Evolutionary conservation across 129 eudicot genomes (phyloP).

Genomic region (Flaveria ramosissima): DNA sequence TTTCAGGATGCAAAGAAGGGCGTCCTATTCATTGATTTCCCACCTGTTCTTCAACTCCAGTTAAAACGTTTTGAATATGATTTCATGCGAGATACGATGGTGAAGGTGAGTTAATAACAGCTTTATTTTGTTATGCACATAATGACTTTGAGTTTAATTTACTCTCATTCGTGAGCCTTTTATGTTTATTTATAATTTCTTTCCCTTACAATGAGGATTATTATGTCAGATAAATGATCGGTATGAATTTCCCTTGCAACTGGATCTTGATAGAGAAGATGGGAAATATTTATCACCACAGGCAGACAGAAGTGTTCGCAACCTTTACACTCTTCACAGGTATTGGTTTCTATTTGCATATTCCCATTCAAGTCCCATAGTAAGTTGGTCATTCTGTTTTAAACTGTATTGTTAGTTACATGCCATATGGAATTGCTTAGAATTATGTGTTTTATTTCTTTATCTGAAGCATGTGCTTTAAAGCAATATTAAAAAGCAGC

Average conservation of each 20-base stretch:
- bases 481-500: slow-evolving; percentile 5
- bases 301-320: slow-evolving; percentile 79
- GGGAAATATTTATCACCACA: slow-evolving; percentile 81
- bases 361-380: neutral
- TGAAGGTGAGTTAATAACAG: slow-evolving; percentile 59
- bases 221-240: slow-evolving; percentile 76
- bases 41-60: slow-evolving; percentile 98
- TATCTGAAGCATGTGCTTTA: neutral
- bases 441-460: neutral
- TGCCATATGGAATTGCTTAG: neutral
- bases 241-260: slow-evolving; percentile 82
- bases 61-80: slow-evolving; percentile 93
- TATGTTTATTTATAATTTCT: neutral
- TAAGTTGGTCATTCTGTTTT: neutral
- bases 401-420: neutral
- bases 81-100: slow-evolving; percentile 84
- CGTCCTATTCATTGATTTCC: slow-evolving; percentile 86
- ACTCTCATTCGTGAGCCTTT: neutral
- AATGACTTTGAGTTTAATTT: neutral
- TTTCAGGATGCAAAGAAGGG: slow-evolving; percentile 98
- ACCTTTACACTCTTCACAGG: slow-evolving; percentile 85
- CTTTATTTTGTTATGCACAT: slow-evolving; percentile 6
- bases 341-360: slow-evolving; percentile 30
- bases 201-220: slow-evolving; percentile 24
- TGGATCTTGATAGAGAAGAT: slow-evolving; percentile 81